phyloP scores from a whole-genome alignment of 2,329 filamentous ascomycete genomes.

The Aspergillus puulaauensis region DNA sequence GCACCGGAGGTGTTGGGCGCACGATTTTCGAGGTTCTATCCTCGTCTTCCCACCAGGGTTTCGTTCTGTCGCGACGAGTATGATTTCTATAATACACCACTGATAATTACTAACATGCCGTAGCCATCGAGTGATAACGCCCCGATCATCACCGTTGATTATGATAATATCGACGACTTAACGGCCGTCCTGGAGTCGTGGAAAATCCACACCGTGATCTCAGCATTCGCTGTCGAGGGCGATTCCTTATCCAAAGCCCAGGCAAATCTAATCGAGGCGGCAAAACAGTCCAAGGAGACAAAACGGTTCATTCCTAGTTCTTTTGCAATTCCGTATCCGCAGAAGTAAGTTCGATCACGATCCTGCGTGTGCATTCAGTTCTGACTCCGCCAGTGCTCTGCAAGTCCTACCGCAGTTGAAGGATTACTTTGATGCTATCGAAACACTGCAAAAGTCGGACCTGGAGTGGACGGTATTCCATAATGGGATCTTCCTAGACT shows the following conservation, averaged over 20 bases:
- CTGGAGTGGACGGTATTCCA: constrained; percentile 22
- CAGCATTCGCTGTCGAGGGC: constrained; percentile 11
- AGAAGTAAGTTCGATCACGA: no score
- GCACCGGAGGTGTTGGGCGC: constrained; percentile 8
- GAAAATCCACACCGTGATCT: constrained; percentile 25
- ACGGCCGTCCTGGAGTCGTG: constrained; percentile 20
- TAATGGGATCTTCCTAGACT: constrained; percentile 14
- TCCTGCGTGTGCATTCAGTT: no score
- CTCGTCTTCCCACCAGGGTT: background rate
- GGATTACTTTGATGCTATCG: constrained; percentile 5
- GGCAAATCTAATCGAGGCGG: constrained; percentile 22
- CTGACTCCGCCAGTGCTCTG: no score
- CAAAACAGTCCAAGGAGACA: constrained; percentile 9
- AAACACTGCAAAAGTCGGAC: background rate
- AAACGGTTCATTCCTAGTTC: constrained; percentile 21
- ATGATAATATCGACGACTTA: constrained; percentile 24
- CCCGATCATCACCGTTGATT: constrained; percentile 22
- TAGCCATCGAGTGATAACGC: background rate
- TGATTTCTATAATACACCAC: background rate
- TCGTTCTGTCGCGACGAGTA: constrained; percentile 4
- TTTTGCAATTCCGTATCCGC: no score
- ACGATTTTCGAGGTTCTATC: constrained; percentile 9
- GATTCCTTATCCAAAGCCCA: constrained; percentile 9
- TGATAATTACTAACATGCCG: background rate
- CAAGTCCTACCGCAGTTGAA: no score